Percentiles rank a stretch among this genome's conserved stretches.
These are phyloP conservation scores for Geranium incanum DNA, from an alignment of 441 rosid species.

Conservation along the genomic window DNA sequence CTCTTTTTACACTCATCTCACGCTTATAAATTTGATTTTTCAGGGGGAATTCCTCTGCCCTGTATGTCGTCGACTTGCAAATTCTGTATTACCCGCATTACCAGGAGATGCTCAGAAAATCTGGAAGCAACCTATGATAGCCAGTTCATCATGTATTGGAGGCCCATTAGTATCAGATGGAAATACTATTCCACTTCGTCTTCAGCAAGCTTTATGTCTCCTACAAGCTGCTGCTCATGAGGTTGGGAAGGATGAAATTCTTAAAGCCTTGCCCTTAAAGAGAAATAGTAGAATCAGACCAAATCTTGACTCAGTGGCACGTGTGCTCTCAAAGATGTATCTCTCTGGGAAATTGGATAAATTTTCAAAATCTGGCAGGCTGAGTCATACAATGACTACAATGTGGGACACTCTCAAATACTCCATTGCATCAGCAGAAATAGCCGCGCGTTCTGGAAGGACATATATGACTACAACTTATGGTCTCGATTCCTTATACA, in stretches of 20 bases:
- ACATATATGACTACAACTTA: constrained; percentile 42
- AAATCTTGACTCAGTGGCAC: constrained; percentile 48
- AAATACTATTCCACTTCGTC: constrained; percentile 34
- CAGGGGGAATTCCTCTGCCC: constrained; percentile 99
- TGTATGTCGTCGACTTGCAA: constrained; percentile 85
- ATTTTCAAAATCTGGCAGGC: constrained; percentile 35
- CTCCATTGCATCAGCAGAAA: constrained; percentile 78
- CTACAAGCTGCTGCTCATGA: constrained; percentile 51
- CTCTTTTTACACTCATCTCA: constrained; percentile 15
- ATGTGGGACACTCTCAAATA: constrained; percentile 95
- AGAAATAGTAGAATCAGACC: constrained; percentile 36
- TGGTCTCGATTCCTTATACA: constrained; percentile 44
- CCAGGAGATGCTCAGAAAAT: constrained; percentile 44
- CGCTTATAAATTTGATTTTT: constrained; percentile 24
- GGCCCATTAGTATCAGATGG: constrained; percentile 26
- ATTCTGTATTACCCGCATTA: constrained; percentile 69
- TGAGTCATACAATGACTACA: constrained; percentile 47
- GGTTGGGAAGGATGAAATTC: constrained; percentile 42
- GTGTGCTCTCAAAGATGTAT: constrained; percentile 51
- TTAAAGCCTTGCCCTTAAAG: constrained; percentile 40
- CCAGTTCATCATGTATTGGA: constrained; percentile 24
- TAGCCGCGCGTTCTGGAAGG: constrained; percentile 62
- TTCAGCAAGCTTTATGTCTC: constrained; percentile 58
- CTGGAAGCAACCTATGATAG: constrained; percentile 42
- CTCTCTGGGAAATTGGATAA: constrained; percentile 40